phyloP scores from a whole-genome alignment of 1,139 yeast genomes.

The Kodamaea sp. region DNA sequence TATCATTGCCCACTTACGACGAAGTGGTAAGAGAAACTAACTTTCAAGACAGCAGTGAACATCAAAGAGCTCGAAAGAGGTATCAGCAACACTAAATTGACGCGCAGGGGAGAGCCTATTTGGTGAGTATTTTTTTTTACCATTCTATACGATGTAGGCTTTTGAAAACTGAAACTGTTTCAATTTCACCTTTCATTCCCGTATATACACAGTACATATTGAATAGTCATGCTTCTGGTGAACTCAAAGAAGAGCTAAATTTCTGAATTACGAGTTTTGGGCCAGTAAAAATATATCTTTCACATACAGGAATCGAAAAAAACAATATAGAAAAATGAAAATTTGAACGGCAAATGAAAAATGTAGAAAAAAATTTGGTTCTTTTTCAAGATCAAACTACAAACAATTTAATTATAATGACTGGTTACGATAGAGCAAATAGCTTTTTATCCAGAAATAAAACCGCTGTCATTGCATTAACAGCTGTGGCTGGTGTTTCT shows the following conservation, averaged over 20 bases:
- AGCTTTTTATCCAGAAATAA: conserved; percentile 54
- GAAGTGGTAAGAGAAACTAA: conserved; percentile 8
- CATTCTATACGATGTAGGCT: conserved; percentile 1
- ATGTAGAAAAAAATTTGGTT: not conserved
- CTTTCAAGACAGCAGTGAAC: conserved; percentile 13
- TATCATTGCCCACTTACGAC: conserved; percentile 1
- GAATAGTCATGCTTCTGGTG: too few species aligned
- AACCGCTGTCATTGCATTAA: conserved; percentile 49
- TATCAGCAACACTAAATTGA: conserved; percentile 18
- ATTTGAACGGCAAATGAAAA: conserved; percentile 6
- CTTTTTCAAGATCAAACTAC: conserved; percentile 1
- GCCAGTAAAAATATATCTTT: not conserved
- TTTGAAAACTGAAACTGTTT: too few species aligned
- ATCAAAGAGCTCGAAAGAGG: conserved; percentile 28
- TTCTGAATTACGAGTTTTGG: not conserved
- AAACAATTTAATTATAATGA: conserved; percentile 2
- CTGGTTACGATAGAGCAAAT: conserved; percentile 12
- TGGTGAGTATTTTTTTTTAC: too few species aligned
- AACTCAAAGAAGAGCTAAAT: not conserved
- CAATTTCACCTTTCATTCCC: too few species aligned
- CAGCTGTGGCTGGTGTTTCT: conserved; percentile 60
- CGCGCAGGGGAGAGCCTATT: too few species aligned
- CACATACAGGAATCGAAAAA: not conserved
- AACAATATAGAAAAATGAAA: conserved; percentile 1
- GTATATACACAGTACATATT: too few species aligned